These are phyloP conservation scores for Thermothielavioides terrestris DNA, from an alignment of 495 filamentous ascomycete genomes.

Conservation along the genomic window DNA sequence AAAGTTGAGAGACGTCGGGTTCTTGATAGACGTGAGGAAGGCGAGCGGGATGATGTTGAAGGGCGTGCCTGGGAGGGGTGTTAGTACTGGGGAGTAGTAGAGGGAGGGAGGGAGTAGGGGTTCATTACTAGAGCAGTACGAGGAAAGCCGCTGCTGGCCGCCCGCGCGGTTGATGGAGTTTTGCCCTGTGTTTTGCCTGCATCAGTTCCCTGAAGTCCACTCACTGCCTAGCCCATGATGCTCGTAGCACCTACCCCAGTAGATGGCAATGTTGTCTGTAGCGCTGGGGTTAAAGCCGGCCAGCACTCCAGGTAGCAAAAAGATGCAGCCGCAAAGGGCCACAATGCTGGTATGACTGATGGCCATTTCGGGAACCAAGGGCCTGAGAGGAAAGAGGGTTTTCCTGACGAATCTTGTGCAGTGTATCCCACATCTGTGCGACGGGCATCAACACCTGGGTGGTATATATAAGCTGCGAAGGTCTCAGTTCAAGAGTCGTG, in stretches of 20 bases:
- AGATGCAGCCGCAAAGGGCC: not conserved
- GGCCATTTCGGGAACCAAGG: not conserved
- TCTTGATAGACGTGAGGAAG: constrained; percentile 51
- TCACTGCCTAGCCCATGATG: no score
- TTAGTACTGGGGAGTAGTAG: constrained; percentile 3
- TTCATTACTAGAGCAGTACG: constrained; percentile 48
- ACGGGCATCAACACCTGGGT: no score
- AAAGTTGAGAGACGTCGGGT: constrained; percentile 50
- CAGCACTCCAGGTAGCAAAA: not conserved
- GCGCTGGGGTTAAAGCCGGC: constrained; percentile 43
- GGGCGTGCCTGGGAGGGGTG: constrained; percentile 16
- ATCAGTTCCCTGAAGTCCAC: not conserved
- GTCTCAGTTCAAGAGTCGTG: no score
- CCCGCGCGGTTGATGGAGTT: constrained; percentile 36
- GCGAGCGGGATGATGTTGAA: constrained; percentile 49
- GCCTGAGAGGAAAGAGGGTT: no score
- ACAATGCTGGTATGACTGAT: not conserved
- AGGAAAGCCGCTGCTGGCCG: constrained; percentile 39
- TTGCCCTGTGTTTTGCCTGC: constrained; percentile 33
- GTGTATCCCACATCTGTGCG: no score
- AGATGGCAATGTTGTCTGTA: constrained; percentile 54
- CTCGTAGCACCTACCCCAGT: constrained; percentile 43
- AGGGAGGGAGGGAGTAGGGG: not conserved
- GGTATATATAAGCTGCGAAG: no score
- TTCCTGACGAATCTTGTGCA: no score